Percentiles rank a stretch among this genome's conserved stretches.
Evolutionary conservation across 768 basidiomycete species (phyloP).

Genomic region (Termitomyces sp.): DNA sequence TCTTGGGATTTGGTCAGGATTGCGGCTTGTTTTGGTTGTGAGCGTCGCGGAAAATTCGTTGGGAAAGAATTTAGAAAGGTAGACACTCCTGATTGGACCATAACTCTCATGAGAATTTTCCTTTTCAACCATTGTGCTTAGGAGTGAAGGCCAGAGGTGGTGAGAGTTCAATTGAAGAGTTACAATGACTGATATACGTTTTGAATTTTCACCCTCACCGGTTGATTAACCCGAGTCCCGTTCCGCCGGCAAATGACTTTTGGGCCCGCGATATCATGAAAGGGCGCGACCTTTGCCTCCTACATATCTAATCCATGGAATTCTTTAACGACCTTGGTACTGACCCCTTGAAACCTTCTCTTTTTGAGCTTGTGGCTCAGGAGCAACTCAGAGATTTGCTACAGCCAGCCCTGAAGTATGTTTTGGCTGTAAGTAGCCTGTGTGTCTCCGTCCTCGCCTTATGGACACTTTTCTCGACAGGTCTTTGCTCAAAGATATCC

Average conservation of each 20-base stretch:
- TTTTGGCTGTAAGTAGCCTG: slow-evolving; percentile 64
- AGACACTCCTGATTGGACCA: background rate
- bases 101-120: too few species aligned
- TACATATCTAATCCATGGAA: slow-evolving; percentile 45
- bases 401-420: slow-evolving; percentile 93
- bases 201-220: background rate
- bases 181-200: background rate
- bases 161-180: background rate
- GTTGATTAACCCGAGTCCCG: slow-evolving; percentile 8
- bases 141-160: background rate
- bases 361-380: slow-evolving; percentile 91
- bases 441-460: background rate
- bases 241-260: slow-evolving; percentile 6
- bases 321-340: slow-evolving; percentile 75
- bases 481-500: slow-evolving; percentile 95
- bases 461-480: slow-evolving; percentile 30
- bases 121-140: too few species aligned
- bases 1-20: slow-evolving; percentile 2
- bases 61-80: background rate
- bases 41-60: background rate
- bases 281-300: slow-evolving; percentile 1
- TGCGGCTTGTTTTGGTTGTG: background rate
- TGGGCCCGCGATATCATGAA: slow-evolving; percentile 4
- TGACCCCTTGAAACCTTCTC: slow-evolving; percentile 69
- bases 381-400: slow-evolving; percentile 89